phyloP scores from a whole-genome alignment of 495 filamentous ascomycete species.

The Aspergillus sclerotiicarbonarius region DNA sequence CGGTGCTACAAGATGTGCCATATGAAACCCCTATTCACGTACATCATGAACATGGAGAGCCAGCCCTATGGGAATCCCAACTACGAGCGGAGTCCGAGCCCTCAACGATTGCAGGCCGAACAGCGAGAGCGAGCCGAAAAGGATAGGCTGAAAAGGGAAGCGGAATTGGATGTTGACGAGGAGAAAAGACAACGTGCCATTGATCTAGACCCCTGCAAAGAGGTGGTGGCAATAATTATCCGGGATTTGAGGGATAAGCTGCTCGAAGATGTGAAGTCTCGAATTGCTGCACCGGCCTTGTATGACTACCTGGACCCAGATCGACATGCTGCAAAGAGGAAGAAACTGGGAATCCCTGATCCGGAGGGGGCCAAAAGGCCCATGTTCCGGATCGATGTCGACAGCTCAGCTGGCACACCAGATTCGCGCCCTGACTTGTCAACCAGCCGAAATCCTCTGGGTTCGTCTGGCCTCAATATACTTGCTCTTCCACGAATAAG shows the following conservation, averaged over 20 bases:
- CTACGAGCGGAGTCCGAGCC: constrained; percentile 62
- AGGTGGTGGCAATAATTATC: constrained; percentile 71
- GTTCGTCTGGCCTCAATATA: constrained; percentile 52
- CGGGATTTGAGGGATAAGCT: constrained; percentile 82
- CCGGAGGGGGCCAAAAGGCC: constrained; percentile 55
- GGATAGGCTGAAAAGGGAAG: constrained; percentile 61
- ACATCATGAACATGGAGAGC: constrained; percentile 88
- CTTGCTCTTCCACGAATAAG: constrained; percentile 69
- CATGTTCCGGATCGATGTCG: constrained; percentile 46
- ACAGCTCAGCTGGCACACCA: constrained; percentile 61
- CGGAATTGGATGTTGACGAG: constrained; percentile 75
- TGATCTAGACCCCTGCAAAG: constrained; percentile 81
- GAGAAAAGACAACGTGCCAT: constrained; percentile 80
- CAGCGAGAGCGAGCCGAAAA: constrained; percentile 53
- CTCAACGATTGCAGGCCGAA: constrained; percentile 51
- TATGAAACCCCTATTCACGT: constrained; percentile 80
- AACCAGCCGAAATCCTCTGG: constrained; percentile 30
- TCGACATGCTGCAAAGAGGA: constrained; percentile 70
- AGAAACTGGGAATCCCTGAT: constrained; percentile 72
- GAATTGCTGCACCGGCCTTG: constrained; percentile 76
- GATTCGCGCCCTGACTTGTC: constrained; percentile 55
- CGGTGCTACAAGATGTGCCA: constrained; percentile 72
- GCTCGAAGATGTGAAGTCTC: constrained; percentile 78
- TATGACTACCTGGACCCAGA: constrained; percentile 82
- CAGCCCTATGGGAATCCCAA: constrained; percentile 66